These are phyloP conservation scores for Pyricularia sp. DNA, from an alignment of 2,329 filamentous ascomycete genomes.

Conservation along the genomic window DNA sequence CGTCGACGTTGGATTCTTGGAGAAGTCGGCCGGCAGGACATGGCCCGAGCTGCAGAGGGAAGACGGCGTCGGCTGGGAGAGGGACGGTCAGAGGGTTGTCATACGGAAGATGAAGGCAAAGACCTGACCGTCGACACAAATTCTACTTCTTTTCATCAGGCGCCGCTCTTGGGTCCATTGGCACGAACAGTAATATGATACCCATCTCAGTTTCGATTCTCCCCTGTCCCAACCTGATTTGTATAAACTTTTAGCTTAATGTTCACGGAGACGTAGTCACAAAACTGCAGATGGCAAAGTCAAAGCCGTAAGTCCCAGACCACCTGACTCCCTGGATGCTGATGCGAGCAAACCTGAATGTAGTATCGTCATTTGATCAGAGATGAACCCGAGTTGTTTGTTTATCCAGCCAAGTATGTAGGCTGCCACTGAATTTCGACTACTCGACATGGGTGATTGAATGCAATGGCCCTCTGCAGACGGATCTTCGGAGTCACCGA, in stretches of 20 bases:
- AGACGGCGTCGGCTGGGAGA: constrained; percentile 77
- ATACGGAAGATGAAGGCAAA: constrained; percentile 52
- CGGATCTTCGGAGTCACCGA: background rate
- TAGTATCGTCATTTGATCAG: background rate
- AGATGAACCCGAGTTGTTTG: background rate
- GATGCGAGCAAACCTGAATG: background rate
- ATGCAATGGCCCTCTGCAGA: background rate
- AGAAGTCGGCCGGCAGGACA: constrained; percentile 54
- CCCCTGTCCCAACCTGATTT: background rate
- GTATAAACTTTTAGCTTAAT: background rate
- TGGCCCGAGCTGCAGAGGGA: constrained; percentile 63
- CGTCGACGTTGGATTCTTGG: constrained; percentile 60
- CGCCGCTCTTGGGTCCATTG: background rate
- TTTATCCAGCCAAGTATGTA: background rate
- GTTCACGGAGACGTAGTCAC: background rate
- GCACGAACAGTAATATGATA: background rate
- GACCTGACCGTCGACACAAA: constrained; percentile 12
- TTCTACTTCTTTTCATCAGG: background rate
- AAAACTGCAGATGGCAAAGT: background rate
- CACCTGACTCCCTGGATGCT: background rate
- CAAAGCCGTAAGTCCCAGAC: background rate
- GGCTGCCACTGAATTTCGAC: background rate
- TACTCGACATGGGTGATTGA: background rate
- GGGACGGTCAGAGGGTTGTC: constrained; percentile 63
- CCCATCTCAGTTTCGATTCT: background rate